These are phyloP conservation scores for Acanthochlamys bracteata DNA, from an alignment of 106 monocot species.

Conservation along the genomic window DNA sequence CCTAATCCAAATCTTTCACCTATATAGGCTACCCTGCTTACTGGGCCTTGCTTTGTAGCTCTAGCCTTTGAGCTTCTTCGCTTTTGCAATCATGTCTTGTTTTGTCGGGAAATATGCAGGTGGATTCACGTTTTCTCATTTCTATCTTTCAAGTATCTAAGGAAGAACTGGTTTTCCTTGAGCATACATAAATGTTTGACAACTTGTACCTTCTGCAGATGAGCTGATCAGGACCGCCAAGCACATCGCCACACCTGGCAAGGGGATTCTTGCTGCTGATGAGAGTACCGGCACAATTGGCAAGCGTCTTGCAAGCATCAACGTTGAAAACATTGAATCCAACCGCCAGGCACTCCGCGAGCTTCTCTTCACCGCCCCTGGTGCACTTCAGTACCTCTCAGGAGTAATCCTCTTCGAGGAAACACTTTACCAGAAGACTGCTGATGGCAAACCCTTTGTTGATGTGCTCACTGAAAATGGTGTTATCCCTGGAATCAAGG, in stretches of 20 bases:
- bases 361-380: constrained; percentile 33
- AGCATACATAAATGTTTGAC: background rate
- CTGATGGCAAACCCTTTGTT: constrained; percentile 35
- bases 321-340: constrained; percentile 34
- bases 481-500: constrained; percentile 38
- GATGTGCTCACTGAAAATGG: constrained; percentile 18
- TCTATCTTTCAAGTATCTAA: background rate
- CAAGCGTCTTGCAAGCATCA: constrained; percentile 16
- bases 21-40: background rate
- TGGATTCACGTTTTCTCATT: background rate
- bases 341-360: constrained; percentile 43
- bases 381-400: constrained; percentile 21
- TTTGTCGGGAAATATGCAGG: constrained; percentile 45
- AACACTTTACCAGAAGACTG: constrained; percentile 32
- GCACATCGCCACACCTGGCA: constrained; percentile 37
- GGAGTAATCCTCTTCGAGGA: constrained; percentile 48
- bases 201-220: constrained; percentile 10
- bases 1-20: background rate
- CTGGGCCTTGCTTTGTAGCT: background rate
- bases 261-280: constrained; percentile 41
- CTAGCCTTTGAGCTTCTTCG: background rate
- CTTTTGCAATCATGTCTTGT: constrained; percentile 20
- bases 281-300: constrained; percentile 44
- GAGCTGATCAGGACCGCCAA: constrained; percentile 39
- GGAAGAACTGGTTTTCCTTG: background rate